Evolutionary conservation across 345 rosid species (phyloP).

Genomic region (Arabidopsis arenosa): DNA sequence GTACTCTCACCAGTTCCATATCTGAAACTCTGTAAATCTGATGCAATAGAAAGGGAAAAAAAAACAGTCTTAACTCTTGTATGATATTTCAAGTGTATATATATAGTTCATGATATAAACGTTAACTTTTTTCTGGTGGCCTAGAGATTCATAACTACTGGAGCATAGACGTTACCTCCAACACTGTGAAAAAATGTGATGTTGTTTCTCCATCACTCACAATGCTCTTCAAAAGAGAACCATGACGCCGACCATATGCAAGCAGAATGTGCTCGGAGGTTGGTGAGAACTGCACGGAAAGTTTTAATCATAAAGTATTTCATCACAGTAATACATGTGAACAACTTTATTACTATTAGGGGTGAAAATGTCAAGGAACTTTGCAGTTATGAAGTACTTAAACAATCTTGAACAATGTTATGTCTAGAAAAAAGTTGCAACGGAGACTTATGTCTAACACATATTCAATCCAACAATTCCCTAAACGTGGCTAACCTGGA

Average conservation of each 20-base stretch:
- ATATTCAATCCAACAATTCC: constrained; percentile 18
- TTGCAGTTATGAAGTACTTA: not conserved
- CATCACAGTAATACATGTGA: constrained; percentile 18
- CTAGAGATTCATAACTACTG: constrained; percentile 15
- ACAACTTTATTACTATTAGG: constrained; percentile 13
- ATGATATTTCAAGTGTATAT: not conserved
- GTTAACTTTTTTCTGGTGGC: not conserved
- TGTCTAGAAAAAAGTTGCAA: not conserved
- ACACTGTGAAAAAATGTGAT: constrained; percentile 84
- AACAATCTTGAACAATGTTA: constrained; percentile 4
- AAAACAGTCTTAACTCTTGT: not conserved
- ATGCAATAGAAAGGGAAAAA: constrained; percentile 33
- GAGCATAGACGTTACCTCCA: constrained; percentile 66
- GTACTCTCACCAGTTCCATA: constrained; percentile 91
- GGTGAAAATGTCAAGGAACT: constrained; percentile 5
- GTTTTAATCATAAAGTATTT: not conserved
- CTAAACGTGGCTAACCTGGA: constrained; percentile 68
- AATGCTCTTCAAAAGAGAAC: constrained; percentile 85
- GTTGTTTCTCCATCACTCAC: constrained; percentile 85
- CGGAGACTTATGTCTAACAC: not conserved
- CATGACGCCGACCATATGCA: constrained; percentile 97
- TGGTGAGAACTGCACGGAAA: constrained; percentile 84
- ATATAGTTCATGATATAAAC: not conserved
- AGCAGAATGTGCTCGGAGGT: constrained; percentile 92
- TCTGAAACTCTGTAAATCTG: constrained; percentile 94